A percentile compares a stretch with the other conserved stretches of the same genome.
Conservation (phyloP, 208 protist species). For the Leptomonas pyrrhocoris region DNA sequence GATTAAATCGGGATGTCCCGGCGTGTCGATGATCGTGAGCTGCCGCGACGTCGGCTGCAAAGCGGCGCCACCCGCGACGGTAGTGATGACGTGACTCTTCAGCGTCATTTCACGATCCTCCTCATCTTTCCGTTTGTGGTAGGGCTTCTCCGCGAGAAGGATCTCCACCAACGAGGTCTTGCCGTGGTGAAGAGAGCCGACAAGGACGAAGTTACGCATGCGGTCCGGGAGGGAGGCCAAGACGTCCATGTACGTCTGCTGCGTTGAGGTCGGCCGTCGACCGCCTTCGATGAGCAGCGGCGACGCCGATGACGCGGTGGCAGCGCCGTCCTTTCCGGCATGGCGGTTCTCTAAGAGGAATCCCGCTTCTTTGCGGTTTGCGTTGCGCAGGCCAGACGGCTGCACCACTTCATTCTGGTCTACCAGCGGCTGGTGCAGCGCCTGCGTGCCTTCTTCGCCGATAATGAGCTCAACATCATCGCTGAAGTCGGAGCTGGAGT, state of each 20-base stretch:
- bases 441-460: conserved; percentile 71
- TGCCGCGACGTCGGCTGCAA: conserved; percentile 72
- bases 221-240: conserved; percentile 66
- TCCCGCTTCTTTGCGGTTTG: conserved; percentile 18
- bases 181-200: conserved; percentile 97
- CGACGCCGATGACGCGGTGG: conserved; percentile 11
- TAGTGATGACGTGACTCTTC: conserved; percentile 72
- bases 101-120: conserved; percentile 64
- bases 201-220: conserved; percentile 94
- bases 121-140: conserved; percentile 67
- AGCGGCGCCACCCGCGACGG: conserved; percentile 43
- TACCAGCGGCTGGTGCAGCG: conserved; percentile 68
- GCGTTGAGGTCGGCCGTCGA: neutral
- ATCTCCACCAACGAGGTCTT: conserved; percentile 97
- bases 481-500: conserved; percentile 59
- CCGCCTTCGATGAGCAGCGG: conserved; percentile 33
- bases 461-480: conserved; percentile 86
- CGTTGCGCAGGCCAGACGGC: conserved; percentile 16
- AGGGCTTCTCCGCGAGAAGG: conserved; percentile 42
- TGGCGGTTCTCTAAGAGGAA: conserved; percentile 51
- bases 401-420: conserved; percentile 36
- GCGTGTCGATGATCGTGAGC: conserved; percentile 98
- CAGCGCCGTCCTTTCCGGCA: conserved; percentile 4
- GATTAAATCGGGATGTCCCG: conserved; percentile 97
- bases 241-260: conserved; percentile 48